These are phyloP conservation scores for Lasiosphaeria miniovina DNA, from an alignment of 495 filamentous ascomycete species.

Conservation along the genomic window DNA sequence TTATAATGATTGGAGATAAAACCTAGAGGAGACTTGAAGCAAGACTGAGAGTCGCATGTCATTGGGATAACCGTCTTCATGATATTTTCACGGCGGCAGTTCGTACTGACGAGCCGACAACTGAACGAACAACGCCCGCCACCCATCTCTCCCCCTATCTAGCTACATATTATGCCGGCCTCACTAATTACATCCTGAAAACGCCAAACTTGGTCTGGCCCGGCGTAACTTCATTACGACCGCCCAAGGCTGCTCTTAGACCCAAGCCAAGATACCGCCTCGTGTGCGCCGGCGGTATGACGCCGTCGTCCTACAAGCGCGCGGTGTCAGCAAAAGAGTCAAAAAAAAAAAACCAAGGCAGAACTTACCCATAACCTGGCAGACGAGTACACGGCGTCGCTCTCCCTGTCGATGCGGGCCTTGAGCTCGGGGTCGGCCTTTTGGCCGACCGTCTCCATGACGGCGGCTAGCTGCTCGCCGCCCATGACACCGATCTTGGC, in stretches of 20 bases:
- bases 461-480: constrained; percentile 81
- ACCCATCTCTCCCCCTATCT: too few relatives aligned
- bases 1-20: too few relatives aligned
- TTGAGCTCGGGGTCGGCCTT: constrained; percentile 77
- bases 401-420: constrained; percentile 84
- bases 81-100: too few relatives aligned
- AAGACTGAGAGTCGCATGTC: too few relatives aligned
- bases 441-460: constrained; percentile 94
- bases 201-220: constrained; percentile 82
- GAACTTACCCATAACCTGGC: constrained; percentile 79
- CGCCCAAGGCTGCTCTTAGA: constrained; percentile 71
- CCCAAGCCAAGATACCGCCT: constrained; percentile 78
- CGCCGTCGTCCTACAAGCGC: constrained; percentile 66
- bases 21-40: too few relatives aligned
- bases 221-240: constrained; percentile 55
- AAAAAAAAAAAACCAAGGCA: background rate
- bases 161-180: too few relatives aligned
- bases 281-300: constrained; percentile 88
- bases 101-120: too few relatives aligned
- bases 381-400: constrained; percentile 79
- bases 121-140: too few relatives aligned
- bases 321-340: constrained; percentile 24
- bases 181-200: constrained; percentile 78
- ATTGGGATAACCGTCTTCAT: too few relatives aligned
- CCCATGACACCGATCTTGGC: constrained; percentile 96